Percentiles rank a stretch among this genome's conserved stretches.
Conservation (phyloP, 305 asterid species). For the Fraxinus ornus region DNA sequence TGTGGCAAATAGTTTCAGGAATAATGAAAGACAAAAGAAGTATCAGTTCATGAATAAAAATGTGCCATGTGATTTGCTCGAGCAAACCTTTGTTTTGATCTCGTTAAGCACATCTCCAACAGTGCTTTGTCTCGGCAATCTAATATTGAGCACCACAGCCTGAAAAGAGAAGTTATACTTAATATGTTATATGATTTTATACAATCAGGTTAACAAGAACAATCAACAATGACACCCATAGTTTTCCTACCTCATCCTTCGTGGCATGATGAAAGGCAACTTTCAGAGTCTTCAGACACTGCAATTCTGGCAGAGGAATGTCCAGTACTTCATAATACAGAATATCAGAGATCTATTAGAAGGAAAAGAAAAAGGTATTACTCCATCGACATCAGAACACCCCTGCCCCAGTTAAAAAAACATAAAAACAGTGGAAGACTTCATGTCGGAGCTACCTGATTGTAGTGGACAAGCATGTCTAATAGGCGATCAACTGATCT, state of each 20-base stretch:
- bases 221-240: not conserved
- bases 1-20: not conserved
- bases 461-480: slow-evolving; percentile 97
- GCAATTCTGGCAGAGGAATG: slow-evolving; percentile 94
- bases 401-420: too few relatives aligned
- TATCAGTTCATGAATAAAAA: not conserved
- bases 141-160: slow-evolving; percentile 78
- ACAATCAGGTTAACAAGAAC: slow-evolving; percentile 4
- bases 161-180: slow-evolving; percentile 32
- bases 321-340: slow-evolving; percentile 92
- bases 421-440: not conserved
- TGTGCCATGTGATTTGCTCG: slow-evolving; percentile 6
- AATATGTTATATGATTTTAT: slow-evolving; percentile 4
- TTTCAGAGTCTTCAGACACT: slow-evolving; percentile 87
- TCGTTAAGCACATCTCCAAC: slow-evolving; percentile 94
- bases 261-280: slow-evolving; percentile 90
- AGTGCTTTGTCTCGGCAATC: slow-evolving; percentile 87
- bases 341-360: slow-evolving; percentile 72
- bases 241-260: slow-evolving; percentile 71
- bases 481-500: slow-evolving; percentile 80
- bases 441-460: slow-evolving; percentile 58
- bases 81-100: slow-evolving; percentile 79
- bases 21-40: not conserved
- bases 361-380: slow-evolving; percentile 1
- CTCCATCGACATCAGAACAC: not conserved